Base-by-base conservation (phyloP, 2,329 filamentous ascomycete species). In the Fusarium humuli region DNA sequence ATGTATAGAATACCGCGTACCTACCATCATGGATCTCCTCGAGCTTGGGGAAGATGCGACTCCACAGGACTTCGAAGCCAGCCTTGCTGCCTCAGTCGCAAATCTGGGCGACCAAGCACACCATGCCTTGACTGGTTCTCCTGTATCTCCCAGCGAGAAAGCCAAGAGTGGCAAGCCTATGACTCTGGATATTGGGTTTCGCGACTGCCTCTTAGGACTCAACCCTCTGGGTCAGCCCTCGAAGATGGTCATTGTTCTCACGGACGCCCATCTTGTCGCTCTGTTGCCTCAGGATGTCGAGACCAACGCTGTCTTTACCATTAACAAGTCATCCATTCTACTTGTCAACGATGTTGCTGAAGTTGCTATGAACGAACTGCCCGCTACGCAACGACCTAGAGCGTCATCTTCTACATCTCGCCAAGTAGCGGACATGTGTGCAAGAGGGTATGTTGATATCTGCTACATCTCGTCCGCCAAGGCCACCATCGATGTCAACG, bases 391-490 rank as follows among this genome's bases (percentile, higher is more conserved):
- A 14, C 69, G 73, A 20, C 73, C 71, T n/a, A 75, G 78, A 16
- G 72, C 77, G 1, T 77, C 79, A 5, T 78, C 80, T 8, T 80
- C 81, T 13, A 72, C 68, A 13, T 85, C 84, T 5, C 80, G 82
- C 7, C 87, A 90, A 72, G 83, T 89, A n/a, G 77, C 82, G 5
- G 84, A 87, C 41, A 79, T 91, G 57, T 88, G 89, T 57, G 82
- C 86, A 9, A 84, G 87, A 72, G 96, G 96, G 1, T 99, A 90
- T 76, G 94, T 97, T 9, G 91, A 94, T 45, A 89, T 99, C 34
- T 94, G 93, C 73, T 93, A 92, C 50, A 92, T 98, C 46, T 97
- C 94, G 20, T 91, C 94, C 5, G 94, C 94, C 1, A 92, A 90
- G 66, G 87, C 90, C 1, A 82, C 83, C 4, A 84, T 96, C 4